Conservation (phyloP, 2,329 filamentous ascomycete species). For the Cladosporium sp. region DNA sequence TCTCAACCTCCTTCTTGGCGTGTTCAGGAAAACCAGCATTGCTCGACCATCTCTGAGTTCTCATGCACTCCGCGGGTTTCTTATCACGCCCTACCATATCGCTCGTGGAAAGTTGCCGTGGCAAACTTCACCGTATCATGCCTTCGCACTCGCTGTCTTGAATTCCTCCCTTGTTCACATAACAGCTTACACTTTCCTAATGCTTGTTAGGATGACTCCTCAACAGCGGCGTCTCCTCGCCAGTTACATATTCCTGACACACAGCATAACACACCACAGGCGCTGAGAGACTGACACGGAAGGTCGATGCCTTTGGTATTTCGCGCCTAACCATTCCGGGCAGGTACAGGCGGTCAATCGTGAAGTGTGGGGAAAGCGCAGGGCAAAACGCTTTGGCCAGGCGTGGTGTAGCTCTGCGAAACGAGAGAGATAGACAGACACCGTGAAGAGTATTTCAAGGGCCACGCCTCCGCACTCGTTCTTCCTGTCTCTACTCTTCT, state of each 20-base stretch:
- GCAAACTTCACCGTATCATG: too few relatives aligned
- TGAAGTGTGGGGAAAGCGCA: conserved; percentile 7
- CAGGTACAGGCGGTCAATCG: conserved; percentile 1
- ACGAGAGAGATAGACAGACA: conserved; percentile 7
- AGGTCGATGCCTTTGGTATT: background rate
- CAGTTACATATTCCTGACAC: conserved; percentile 7
- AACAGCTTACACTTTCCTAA: too few relatives aligned
- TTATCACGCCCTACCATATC: too few relatives aligned
- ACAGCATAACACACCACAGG: conserved; percentile 4
- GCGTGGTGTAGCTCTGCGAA: conserved; percentile 7
- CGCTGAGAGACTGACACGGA: conserved; percentile 6
- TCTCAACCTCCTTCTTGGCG: too few relatives aligned
- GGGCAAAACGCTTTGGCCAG: background rate
- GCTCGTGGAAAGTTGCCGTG: too few relatives aligned
- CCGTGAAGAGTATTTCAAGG: conserved; percentile 8
- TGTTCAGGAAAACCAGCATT: too few relatives aligned
- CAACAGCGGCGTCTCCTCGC: too few relatives aligned
- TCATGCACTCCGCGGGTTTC: too few relatives aligned
- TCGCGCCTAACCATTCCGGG: background rate
- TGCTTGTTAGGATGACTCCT: too few relatives aligned
- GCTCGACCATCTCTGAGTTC: too few relatives aligned
- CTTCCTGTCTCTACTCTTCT: background rate
- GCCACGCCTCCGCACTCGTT: conserved; percentile 2
- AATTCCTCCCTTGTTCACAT: too few relatives aligned
- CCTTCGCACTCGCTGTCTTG: too few relatives aligned